These are phyloP conservation scores for Fusarium sp. DNA, from an alignment of 2,329 filamentous ascomycete genomes.

Conservation along the genomic window DNA sequence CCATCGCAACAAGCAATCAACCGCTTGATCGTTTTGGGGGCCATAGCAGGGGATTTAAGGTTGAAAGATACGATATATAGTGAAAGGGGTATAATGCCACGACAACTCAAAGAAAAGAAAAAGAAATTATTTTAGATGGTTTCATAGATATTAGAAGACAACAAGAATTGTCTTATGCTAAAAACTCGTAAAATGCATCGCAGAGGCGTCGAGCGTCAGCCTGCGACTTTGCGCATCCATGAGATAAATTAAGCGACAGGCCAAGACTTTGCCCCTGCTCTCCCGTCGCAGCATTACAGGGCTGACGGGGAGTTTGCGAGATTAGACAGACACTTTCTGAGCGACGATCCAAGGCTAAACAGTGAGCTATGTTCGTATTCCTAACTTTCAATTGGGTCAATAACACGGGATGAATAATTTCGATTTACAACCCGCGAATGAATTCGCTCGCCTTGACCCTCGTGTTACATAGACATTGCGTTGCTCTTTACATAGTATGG, in stretches of 20 bases:
- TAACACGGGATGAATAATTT: neutral
- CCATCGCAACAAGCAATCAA: conserved; percentile 66
- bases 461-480: conserved; percentile 1
- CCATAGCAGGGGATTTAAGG: conserved; percentile 4
- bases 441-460: neutral
- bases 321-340: conserved; percentile 14
- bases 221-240: conserved; percentile 6
- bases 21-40: conserved; percentile 54
- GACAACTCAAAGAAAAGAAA: neutral
- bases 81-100: neutral
- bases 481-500: too few species aligned
- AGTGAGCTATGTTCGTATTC: conserved; percentile 1
- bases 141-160: neutral
- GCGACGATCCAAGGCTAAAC: conserved; percentile 22
- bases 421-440: conserved; percentile 3
- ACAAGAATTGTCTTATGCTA: neutral
- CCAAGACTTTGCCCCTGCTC: conserved; percentile 39
- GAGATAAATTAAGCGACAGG: conserved; percentile 41
- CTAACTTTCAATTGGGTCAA: conserved; percentile 5
- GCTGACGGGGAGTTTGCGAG: conserved; percentile 26
- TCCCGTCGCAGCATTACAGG: conserved; percentile 25
- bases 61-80: neutral
- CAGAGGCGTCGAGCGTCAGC: conserved; percentile 22
- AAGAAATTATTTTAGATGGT: neutral
- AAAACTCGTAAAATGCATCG: conserved; percentile 1